phyloP scores from a whole-genome alignment of 2,329 filamentous ascomycete genomes.

The Pseudocercospora crystallina region DNA sequence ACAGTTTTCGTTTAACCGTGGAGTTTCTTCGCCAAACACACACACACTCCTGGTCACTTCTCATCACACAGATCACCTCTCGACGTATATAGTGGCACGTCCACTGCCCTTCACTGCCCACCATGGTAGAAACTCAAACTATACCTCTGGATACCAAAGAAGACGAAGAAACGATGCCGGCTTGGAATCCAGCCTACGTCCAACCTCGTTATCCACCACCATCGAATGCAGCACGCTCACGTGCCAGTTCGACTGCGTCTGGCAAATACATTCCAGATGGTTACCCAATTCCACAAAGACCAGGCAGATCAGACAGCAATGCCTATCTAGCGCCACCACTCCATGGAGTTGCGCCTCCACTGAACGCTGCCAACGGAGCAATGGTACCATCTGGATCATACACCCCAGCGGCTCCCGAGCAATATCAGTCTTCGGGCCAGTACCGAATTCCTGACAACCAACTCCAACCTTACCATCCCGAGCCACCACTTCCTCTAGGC shows the following conservation, averaged over 20 bases:
- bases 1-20: too few species aligned
- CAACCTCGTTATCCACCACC: slow-evolving; percentile 4
- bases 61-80: too few species aligned
- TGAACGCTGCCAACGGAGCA: not conserved
- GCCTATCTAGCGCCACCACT: slow-evolving; percentile 3
- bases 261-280: slow-evolving; percentile 10
- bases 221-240: not conserved
- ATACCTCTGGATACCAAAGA: not conserved
- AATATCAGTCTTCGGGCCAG: slow-evolving; percentile 4
- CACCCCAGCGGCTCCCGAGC: slow-evolving; percentile 4
- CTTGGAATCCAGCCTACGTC: not conserved
- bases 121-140: slow-evolving; percentile 1
- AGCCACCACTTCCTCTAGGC: slow-evolving; percentile 8
- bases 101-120: too few species aligned
- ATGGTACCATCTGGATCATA: slow-evolving; percentile 3
- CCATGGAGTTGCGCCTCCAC: not conserved
- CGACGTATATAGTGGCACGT: too few species aligned
- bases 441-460: slow-evolving; percentile 3
- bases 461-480: not conserved
- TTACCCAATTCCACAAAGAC: slow-evolving; percentile 1
- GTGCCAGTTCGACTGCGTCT: slow-evolving; percentile 11
- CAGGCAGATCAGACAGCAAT: not conserved
- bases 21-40: too few species aligned
- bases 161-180: too few species aligned
- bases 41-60: too few species aligned